phyloP scores from a whole-genome alignment of 208 protist genomes.

The Acanthamoeba triangularis region DNA sequence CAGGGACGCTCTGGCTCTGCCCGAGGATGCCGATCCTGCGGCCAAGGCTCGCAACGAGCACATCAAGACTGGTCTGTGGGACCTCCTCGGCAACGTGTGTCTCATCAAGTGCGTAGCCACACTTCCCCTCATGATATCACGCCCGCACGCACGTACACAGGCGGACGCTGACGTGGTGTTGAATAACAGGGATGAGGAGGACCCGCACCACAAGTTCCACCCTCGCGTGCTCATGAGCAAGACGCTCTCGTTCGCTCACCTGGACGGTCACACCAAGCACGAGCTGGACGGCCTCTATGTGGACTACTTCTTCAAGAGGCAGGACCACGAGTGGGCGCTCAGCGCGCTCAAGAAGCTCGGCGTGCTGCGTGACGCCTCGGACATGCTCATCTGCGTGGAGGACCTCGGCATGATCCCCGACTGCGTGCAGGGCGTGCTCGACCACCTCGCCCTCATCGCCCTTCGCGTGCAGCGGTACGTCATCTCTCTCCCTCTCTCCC shows the following conservation, averaged over 20 bases:
- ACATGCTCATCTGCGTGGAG: slow-evolving; percentile 93
- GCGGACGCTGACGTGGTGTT: not conserved
- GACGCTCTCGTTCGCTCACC: slow-evolving; percentile 82
- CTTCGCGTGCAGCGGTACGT: slow-evolving; percentile 89
- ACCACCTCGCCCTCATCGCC: slow-evolving; percentile 87
- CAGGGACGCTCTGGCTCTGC: slow-evolving; percentile 49
- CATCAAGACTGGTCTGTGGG: slow-evolving; percentile 64
- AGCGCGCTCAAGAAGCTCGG: slow-evolving; percentile 73
- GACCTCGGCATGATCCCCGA: slow-evolving; percentile 91
- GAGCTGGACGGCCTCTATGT: slow-evolving; percentile 81
- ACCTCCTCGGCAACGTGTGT: slow-evolving; percentile 79
- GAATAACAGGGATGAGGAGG: slow-evolving; percentile 41
- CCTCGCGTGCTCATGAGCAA: slow-evolving; percentile 87
- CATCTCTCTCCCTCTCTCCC: not conserved
- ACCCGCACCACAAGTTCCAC: slow-evolving; percentile 82
- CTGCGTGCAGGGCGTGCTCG: slow-evolving; percentile 87
- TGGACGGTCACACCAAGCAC: slow-evolving; percentile 78
- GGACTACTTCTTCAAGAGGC: slow-evolving; percentile 88
- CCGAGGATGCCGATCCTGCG: slow-evolving; percentile 16
- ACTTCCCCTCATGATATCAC: not conserved
- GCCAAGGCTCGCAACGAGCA: slow-evolving; percentile 25
- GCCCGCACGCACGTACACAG: not conserved
- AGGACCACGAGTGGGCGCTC: slow-evolving; percentile 69
- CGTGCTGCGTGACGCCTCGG: slow-evolving; percentile 68
- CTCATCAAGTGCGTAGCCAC: slow-evolving; percentile 77